Percentiles rank a stretch among this genome's conserved stretches.
These are phyloP conservation scores for Diddensiella santjacobensis DNA, from an alignment of 805 yeast species.

Conservation along the genomic window DNA sequence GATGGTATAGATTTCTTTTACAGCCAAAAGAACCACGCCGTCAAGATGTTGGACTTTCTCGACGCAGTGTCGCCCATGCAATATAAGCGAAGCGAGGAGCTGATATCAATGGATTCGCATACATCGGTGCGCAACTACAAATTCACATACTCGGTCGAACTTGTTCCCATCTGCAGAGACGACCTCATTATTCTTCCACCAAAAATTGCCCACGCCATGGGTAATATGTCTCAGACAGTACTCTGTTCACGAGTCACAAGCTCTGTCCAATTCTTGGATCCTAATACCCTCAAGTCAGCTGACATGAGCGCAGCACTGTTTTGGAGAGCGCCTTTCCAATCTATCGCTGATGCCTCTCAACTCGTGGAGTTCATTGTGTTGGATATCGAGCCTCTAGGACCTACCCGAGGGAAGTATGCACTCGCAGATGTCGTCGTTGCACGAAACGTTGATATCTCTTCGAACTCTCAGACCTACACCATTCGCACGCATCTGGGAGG, in stretches of 20 bases:
- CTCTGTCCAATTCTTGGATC: constrained; percentile 77
- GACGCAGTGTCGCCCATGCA: constrained; percentile 77
- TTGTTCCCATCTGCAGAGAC: constrained; percentile 91
- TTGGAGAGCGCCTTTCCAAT: constrained; percentile 75
- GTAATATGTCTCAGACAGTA: constrained; percentile 75
- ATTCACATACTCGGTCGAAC: constrained; percentile 84
- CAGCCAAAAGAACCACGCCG: constrained; percentile 82
- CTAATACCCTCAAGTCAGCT: constrained; percentile 68
- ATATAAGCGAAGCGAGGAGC: constrained; percentile 79
- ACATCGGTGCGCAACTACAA: constrained; percentile 84
- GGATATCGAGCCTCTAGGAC: constrained; percentile 89
- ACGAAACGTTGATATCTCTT: constrained; percentile 65
- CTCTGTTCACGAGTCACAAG: constrained; percentile 79
- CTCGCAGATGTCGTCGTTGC: constrained; percentile 84
- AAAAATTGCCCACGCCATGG: constrained; percentile 72
- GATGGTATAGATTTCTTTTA: constrained; percentile 93
- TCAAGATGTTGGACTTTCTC: constrained; percentile 86
- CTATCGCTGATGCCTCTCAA: constrained; percentile 62
- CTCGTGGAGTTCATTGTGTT: constrained; percentile 78
- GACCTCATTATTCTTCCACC: constrained; percentile 85
- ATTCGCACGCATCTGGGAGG: constrained; percentile 88
- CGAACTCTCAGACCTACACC: constrained; percentile 69
- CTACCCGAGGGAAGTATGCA: constrained; percentile 68
- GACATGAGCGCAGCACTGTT: constrained; percentile 67
- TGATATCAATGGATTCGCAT: constrained; percentile 84